These are phyloP conservation scores for Cinnamomum chago DNA, from an alignment of 164 flowering plant genomes.

Conservation along the genomic window DNA sequence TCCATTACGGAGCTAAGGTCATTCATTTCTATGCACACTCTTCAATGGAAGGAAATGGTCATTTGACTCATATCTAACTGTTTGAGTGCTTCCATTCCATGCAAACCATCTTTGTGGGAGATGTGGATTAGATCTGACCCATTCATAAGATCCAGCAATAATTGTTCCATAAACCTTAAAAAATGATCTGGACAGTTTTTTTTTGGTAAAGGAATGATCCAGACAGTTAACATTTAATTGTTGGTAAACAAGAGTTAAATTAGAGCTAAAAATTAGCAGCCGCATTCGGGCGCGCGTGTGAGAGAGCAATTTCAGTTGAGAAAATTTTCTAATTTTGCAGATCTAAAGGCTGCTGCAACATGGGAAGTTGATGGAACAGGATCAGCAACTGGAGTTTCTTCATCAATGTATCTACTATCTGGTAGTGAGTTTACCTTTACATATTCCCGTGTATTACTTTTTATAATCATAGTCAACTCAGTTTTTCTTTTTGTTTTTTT, in stretches of 20 bases:
- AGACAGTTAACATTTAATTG: too few relatives aligned
- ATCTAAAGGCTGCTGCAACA: constrained; percentile 65
- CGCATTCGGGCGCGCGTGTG: too few relatives aligned
- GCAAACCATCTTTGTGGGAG: neutral
- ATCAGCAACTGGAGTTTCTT: constrained; percentile 57
- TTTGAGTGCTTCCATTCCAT: neutral
- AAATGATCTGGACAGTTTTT: too few relatives aligned
- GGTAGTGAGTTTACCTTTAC: constrained; percentile 36
- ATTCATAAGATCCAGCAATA: neutral
- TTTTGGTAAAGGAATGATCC: too few relatives aligned
- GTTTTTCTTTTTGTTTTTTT: too few relatives aligned
- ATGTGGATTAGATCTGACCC: neutral
- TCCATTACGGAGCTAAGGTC: too few relatives aligned
- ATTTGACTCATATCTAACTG: neutral
- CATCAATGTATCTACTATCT: constrained; percentile 87
- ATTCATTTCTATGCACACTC: neutral
- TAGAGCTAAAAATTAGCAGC: too few relatives aligned
- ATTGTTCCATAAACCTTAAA: too few relatives aligned
- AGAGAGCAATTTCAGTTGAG: neutral
- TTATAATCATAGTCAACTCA: too few relatives aligned
- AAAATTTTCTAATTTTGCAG: constrained; percentile 28
- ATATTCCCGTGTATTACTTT: too few relatives aligned
- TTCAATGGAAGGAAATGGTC: neutral
- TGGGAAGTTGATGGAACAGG: constrained; percentile 97
- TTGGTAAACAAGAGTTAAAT: too few relatives aligned